Evolutionary conservation across 2,329 filamentous ascomycete species (phyloP).

Genomic region (Ophiosphaerella korrae): DNA sequence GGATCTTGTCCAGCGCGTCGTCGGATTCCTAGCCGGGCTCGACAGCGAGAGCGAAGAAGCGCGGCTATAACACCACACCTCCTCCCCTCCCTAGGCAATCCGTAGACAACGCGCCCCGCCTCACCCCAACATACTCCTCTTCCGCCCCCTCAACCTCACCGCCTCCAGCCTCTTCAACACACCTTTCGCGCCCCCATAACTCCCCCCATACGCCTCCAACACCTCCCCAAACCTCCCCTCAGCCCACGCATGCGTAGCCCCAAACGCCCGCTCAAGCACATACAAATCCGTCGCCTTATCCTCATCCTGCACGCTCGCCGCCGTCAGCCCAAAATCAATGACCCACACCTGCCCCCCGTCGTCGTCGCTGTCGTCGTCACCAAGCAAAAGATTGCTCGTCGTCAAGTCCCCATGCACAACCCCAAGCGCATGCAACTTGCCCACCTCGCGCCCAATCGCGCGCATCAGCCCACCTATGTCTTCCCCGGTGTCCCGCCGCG

Average conservation of each 20-base stretch:
- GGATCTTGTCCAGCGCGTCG: conserved; percentile 58
- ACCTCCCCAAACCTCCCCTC: conserved; percentile 77
- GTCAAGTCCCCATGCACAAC: conserved; percentile 95
- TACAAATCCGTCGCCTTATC: conserved; percentile 96
- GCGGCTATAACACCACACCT: not conserved
- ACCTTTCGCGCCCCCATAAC: conserved; percentile 74
- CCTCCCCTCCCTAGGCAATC: no score
- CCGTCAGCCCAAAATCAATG: conserved; percentile 93
- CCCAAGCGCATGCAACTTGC: conserved; percentile 78
- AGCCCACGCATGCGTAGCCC: conserved; percentile 87
- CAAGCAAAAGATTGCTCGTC: conserved; percentile 95
- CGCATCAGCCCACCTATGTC: conserved; percentile 65
- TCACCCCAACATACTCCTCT: conserved; percentile 94
- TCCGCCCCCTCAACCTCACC: conserved; percentile 89
- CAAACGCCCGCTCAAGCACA: conserved; percentile 92
- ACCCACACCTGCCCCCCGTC: conserved; percentile 77
- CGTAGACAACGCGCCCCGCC: no score
- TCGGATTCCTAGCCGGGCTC: conserved; percentile 52
- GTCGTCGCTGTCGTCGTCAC: no score
- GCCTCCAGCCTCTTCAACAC: conserved; percentile 87
- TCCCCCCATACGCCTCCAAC: conserved; percentile 72
- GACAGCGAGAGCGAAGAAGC: conserved; percentile 7
- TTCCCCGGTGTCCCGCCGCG: no score
- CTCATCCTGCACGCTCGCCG: conserved; percentile 81
- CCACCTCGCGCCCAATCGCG: conserved; percentile 73